These are phyloP conservation scores for Leucocoprinus birnbaumii DNA, from an alignment of 768 basidiomycete species.

Conservation along the genomic window DNA sequence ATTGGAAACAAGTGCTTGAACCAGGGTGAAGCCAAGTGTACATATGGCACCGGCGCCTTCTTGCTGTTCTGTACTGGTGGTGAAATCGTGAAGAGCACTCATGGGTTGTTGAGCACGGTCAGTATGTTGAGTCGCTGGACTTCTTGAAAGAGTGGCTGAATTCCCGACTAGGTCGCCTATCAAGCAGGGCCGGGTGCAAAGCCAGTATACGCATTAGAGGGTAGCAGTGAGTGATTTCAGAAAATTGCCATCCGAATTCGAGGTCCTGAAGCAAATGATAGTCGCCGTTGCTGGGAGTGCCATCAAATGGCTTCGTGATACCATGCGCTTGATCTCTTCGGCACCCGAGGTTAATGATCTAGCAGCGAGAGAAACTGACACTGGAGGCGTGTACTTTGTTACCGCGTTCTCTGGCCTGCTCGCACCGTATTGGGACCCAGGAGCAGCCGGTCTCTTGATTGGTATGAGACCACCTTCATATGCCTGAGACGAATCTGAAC, in stretches of 20 bases:
- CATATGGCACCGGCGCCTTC: constrained; percentile 97
- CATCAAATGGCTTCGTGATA: constrained; percentile 95
- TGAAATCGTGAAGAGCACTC: constrained; percentile 79
- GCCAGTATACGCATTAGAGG: constrained; percentile 92
- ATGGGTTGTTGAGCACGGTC: constrained; percentile 90
- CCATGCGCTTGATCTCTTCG: constrained; percentile 76
- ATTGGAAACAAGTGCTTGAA: constrained; percentile 93
- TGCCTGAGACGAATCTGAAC: background rate
- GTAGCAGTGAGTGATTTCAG: constrained; percentile 64
- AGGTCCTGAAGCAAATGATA: constrained; percentile 20
- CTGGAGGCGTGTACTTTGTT: constrained; percentile 94
- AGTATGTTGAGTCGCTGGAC: constrained; percentile 16
- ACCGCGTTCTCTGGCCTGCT: constrained; percentile 95
- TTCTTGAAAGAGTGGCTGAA: constrained; percentile 1
- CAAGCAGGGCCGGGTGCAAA: constrained; percentile 76
- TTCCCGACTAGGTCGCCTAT: constrained; percentile 69
- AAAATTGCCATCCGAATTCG: background rate
- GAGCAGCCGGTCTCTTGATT: constrained; percentile 83
- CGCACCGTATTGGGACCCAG: constrained; percentile 97
- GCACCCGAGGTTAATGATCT: constrained; percentile 85
- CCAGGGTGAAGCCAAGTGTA: constrained; percentile 96
- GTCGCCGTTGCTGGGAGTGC: constrained; percentile 95
- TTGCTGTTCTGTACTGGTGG: constrained; percentile 91
- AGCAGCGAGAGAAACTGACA: constrained; percentile 70
- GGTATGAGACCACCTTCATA: constrained; percentile 36